Evolutionary conservation across 2,329 filamentous ascomycete species (phyloP).

Genomic region (Niveomyces coronatus): DNA sequence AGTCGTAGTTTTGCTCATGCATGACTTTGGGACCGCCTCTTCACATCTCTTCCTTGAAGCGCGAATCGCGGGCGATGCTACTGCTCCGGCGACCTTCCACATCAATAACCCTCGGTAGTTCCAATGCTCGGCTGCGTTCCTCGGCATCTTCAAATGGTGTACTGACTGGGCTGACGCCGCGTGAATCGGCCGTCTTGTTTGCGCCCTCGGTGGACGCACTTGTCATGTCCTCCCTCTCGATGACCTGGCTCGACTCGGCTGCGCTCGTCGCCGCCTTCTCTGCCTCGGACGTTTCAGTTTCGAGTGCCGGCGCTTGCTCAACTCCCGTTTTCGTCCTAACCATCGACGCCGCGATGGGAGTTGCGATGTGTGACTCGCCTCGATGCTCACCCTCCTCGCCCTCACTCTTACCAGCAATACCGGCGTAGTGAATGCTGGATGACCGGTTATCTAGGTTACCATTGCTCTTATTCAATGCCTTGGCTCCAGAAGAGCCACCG

Average conservation of each 20-base stretch:
- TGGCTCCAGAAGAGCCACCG: slow-evolving; percentile 34
- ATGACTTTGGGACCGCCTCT: too few species aligned
- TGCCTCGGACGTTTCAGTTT: slow-evolving; percentile 19
- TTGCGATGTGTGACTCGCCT: too few species aligned
- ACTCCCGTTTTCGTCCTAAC: background rate
- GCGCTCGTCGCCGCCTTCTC: background rate
- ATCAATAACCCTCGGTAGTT: slow-evolving; percentile 25
- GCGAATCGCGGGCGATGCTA: slow-evolving; percentile 47
- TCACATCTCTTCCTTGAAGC: slow-evolving; percentile 47
- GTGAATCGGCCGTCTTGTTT: slow-evolving; percentile 18
- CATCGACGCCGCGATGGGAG: slow-evolving; percentile 14
- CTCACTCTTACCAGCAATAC: slow-evolving; percentile 29
- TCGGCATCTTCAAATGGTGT: slow-evolving; percentile 36
- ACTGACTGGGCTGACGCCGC: slow-evolving; percentile 28
- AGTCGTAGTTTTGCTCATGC: too few species aligned
- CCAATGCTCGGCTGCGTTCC: slow-evolving; percentile 10
- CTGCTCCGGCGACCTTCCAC: slow-evolving; percentile 29
- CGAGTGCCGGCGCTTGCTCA: slow-evolving; percentile 12
- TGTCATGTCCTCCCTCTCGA: too few species aligned
- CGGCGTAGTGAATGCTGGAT: slow-evolving; percentile 36
- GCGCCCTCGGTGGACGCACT: background rate
- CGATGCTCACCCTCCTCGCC: slow-evolving; percentile 14
- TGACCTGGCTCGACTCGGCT: background rate
- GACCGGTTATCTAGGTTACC: slow-evolving; percentile 31
- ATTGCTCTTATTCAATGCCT: slow-evolving; percentile 31